phyloP scores from a whole-genome alignment of 164 flowering plant genomes.

The Vitis cinerea region DNA sequence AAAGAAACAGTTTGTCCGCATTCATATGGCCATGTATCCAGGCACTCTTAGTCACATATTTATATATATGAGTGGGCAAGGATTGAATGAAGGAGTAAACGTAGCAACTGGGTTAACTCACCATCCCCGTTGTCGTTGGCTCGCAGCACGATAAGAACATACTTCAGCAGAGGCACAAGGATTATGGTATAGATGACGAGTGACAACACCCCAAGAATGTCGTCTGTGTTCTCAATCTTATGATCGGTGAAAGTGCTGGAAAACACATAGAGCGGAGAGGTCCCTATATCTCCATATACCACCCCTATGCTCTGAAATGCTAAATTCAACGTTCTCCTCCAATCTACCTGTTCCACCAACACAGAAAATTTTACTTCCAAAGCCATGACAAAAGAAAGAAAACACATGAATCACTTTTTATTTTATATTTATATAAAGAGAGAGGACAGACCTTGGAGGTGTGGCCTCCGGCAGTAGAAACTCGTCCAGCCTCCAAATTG shows the following conservation, averaged over 20 bases:
- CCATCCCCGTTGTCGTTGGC: constrained; percentile 79
- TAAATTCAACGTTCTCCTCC: constrained; percentile 38
- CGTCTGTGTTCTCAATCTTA: constrained; percentile 35
- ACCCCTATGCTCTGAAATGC: constrained; percentile 73
- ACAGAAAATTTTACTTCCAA: no score
- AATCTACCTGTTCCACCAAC: constrained; percentile 27
- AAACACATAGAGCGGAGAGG: constrained; percentile 65
- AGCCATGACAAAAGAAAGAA: no score
- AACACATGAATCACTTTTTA: no score
- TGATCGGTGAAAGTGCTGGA: constrained; percentile 43
- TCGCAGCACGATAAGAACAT: constrained; percentile 52
- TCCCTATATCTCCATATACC: constrained; percentile 69
- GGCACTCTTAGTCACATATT: no score
- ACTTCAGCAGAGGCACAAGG: constrained; percentile 51
- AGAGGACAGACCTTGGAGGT: constrained; percentile 7
- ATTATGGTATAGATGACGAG: constrained; percentile 56
- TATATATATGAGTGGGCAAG: no score
- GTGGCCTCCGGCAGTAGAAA: constrained; percentile 26
- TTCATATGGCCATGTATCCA: no score
- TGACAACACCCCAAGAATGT: constrained; percentile 57
- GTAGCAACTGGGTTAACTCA: no score
- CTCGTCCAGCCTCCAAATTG: constrained; percentile 59
- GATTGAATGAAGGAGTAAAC: no score
- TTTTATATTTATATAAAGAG: not conserved
- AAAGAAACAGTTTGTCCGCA: no score